Conservation (phyloP, 1,284 basidiomycete genomes). For the Ustilago hordei region DNA sequence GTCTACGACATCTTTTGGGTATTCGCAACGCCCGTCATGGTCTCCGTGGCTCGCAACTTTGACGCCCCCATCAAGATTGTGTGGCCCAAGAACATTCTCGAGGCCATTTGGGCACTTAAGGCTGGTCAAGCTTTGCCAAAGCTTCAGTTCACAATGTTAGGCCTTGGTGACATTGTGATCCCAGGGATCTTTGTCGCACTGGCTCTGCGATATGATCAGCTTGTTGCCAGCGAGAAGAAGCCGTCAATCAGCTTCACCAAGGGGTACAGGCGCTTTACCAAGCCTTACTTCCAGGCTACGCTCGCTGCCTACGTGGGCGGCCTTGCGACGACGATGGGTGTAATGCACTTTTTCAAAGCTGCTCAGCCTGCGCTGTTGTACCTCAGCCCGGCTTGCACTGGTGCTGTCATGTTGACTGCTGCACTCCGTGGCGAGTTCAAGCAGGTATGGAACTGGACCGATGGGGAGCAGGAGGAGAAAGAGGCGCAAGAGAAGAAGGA, state of each 20-base stretch:
- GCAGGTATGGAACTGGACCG: slow-evolving; percentile 60
- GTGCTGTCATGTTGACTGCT: slow-evolving; percentile 70
- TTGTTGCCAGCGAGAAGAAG: slow-evolving; percentile 71
- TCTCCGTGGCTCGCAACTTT: slow-evolving; percentile 83
- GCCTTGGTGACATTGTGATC: slow-evolving; percentile 89
- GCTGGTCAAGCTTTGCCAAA: slow-evolving; percentile 37
- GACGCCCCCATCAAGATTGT: slow-evolving; percentile 85
- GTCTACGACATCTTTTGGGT: slow-evolving; percentile 69
- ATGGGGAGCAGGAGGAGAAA: slow-evolving; percentile 48
- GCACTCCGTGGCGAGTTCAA: slow-evolving; percentile 69
- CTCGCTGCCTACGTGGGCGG: slow-evolving; percentile 83
- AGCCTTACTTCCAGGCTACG: slow-evolving; percentile 83
- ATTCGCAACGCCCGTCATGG: slow-evolving; percentile 68
- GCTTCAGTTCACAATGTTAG: slow-evolving; percentile 86
- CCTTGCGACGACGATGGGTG: slow-evolving; percentile 81
- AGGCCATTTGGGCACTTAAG: slow-evolving; percentile 29
- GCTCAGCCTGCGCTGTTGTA: slow-evolving; percentile 95
- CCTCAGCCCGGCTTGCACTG: slow-evolving; percentile 75
- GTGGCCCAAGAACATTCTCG: slow-evolving; percentile 70
- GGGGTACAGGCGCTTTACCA: slow-evolving; percentile 72
- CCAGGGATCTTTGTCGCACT: slow-evolving; percentile 91
- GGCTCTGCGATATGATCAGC: slow-evolving; percentile 86
- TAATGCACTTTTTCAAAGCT: slow-evolving; percentile 84
- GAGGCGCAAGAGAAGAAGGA: slow-evolving; percentile 27
- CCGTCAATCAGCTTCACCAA: slow-evolving; percentile 54